phyloP scores from a whole-genome alignment of 805 yeast genomes.

The Monosporozyma siamensis region DNA sequence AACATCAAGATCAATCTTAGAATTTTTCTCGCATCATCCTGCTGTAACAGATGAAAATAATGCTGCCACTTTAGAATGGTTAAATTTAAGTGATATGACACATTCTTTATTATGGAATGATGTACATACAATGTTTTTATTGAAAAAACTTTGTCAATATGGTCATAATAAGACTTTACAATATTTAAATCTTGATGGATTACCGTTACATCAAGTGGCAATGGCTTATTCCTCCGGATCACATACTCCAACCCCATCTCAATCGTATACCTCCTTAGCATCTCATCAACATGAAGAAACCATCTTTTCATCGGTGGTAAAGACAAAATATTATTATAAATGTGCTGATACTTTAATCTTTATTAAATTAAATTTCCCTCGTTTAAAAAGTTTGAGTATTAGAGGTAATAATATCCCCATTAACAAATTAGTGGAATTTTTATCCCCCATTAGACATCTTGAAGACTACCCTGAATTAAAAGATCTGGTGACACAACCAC shows the following conservation, averaged over 20 bases:
- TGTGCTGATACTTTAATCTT: conserved; percentile 29
- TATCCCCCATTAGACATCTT: conserved; percentile 22
- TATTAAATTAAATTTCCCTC: conserved; percentile 34
- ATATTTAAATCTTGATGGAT: conserved; percentile 55
- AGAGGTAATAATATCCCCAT: conserved; percentile 31
- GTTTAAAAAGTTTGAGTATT: conserved; percentile 30
- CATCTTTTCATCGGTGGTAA: conserved; percentile 8
- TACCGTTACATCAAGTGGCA: conserved; percentile 39
- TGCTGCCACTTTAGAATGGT: conserved; percentile 48
- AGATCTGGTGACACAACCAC: conserved; percentile 10
- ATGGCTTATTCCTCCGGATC: conserved; percentile 12
- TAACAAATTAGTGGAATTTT: conserved; percentile 28
- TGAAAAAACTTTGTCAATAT: conserved; percentile 33
- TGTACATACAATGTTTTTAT: conserved; percentile 40
- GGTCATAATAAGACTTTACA: conserved; percentile 30
- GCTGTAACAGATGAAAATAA: conserved; percentile 36
- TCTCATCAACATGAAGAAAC: neutral
- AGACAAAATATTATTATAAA: conserved; percentile 22
- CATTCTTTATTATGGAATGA: conserved; percentile 50
- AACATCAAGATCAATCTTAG: conserved; percentile 61
- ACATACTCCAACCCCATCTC: conserved; percentile 1
- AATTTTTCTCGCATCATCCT: conserved; percentile 65
- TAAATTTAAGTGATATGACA: conserved; percentile 56
- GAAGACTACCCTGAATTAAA: conserved; percentile 6
- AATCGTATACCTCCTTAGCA: neutral